Evolutionary conservation across 192 early-diverging fungal genomes (phyloP), one percentile per base, ranked within the genome.

Genomic region (Podila clonocystis): DNA sequence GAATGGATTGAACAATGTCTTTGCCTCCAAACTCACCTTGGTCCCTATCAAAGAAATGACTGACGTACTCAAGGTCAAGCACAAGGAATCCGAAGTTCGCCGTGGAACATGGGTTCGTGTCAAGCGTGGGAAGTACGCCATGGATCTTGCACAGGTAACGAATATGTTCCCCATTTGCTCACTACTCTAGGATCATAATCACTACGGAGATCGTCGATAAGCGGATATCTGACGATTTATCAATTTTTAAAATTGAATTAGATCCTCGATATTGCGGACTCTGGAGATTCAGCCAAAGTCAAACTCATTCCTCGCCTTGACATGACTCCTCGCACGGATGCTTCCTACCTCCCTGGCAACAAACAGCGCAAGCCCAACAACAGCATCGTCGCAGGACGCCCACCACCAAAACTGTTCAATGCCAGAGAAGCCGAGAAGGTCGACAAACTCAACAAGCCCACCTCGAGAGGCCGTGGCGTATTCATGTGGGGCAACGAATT

Each of bases 11-110:
- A 88, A 88, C 63, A 91, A 94, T 63, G 88, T 96, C 48, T 97
- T 93, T 75, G 73, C 83, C 29, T 82, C 83, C 69, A 89, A 87
- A 55, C 68, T 97, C 50, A 91, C 86, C 38, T 88, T 99, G 22
- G 95, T 99, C 52, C 95, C 95, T 9, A 91, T 98, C 58, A 87
- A 91, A 24, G 96, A 99, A 64, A 97, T 97, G 96, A 91, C 93
- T 3, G 94, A 96, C 61, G 92, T 93, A 41, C 89, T 99, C 49
- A 91, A 86, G 45, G 91, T 97, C 68, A 91, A 91, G 74, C 78
- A 87, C 63, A 90, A 89, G 58, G 83, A 88, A 55, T 66, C 85
- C 0, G 89, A 94, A 5, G 68, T 96, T 30, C 85, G 91, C 50
- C 74, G 82, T 13, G 92, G 92, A 17, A 80, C 88, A 9, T 99